These are phyloP conservation scores for Eucalyptus marginata DNA, from an alignment of 345 rosid species.

Conservation along the genomic window DNA sequence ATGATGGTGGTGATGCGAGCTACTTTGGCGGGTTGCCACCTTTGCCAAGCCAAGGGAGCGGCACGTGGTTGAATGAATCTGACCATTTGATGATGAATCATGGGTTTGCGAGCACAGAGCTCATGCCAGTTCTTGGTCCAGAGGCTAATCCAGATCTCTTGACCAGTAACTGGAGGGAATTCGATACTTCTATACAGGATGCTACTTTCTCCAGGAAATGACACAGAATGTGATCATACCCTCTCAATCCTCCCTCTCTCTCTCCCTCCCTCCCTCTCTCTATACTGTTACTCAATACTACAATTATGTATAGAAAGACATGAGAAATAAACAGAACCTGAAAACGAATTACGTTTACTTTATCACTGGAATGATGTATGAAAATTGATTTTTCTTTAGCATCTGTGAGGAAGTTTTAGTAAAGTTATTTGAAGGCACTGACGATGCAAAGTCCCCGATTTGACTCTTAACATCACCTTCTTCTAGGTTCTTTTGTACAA, in stretches of 20 bases:
- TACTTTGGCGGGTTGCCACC: constrained; percentile 19
- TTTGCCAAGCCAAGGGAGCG: constrained; percentile 21
- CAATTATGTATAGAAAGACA: not conserved
- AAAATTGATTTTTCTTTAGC: not conserved
- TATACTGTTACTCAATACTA: not conserved
- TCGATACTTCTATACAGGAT: constrained; percentile 22
- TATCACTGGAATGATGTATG: not conserved
- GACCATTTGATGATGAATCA: not conserved
- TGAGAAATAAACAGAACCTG: not conserved
- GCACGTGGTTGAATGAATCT: constrained; percentile 9
- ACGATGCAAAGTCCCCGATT: not conserved
- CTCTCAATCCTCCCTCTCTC: not conserved
- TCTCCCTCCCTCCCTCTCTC: not conserved
- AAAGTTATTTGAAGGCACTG: not conserved
- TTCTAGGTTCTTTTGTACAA: not conserved
- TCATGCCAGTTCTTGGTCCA: constrained; percentile 6
- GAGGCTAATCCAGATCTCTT: constrained; percentile 15
- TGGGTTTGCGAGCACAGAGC: not conserved
- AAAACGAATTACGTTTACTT: not conserved
- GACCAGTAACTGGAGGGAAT: constrained; percentile 28
- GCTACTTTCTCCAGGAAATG: not conserved
- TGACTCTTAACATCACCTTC: not conserved
- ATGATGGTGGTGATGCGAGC: not conserved
- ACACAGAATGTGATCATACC: not conserved
- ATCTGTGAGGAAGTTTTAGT: not conserved